These are phyloP conservation scores for Botrytis cinerea DNA, from an alignment of 2,329 filamentous ascomycete species.

Conservation along the genomic window DNA sequence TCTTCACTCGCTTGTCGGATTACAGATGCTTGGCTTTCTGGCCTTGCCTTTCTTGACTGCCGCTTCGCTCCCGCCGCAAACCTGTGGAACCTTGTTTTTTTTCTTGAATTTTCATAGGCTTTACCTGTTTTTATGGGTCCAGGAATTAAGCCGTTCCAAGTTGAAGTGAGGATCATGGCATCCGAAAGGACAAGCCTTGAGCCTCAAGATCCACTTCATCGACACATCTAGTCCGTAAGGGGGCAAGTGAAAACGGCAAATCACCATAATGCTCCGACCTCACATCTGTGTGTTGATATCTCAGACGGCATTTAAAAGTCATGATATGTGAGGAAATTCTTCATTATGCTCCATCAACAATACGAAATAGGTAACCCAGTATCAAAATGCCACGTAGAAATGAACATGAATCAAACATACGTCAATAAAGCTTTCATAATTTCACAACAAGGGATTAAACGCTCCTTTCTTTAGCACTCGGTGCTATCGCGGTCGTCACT, in stretches of 20 bases:
- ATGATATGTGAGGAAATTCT: not conserved
- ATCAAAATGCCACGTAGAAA: not conserved
- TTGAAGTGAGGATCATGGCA: not conserved
- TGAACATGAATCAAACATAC: not conserved
- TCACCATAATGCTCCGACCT: conserved; percentile 5
- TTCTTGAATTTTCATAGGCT: not conserved
- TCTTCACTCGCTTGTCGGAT: conserved; percentile 7
- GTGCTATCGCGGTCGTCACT: conserved; percentile 24
- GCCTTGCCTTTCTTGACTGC: conserved; percentile 8
- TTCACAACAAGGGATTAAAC: not conserved
- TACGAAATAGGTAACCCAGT: too few relatives aligned
- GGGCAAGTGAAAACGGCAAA: not conserved
- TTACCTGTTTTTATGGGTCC: not conserved
- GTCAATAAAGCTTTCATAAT: not conserved
- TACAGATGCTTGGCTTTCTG: conserved; percentile 2
- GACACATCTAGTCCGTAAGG: not conserved
- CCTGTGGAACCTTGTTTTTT: conserved; percentile 1
- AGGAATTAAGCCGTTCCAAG: not conserved
- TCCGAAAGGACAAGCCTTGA: conserved; percentile 6
- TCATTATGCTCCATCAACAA: not conserved
- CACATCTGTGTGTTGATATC: not conserved
- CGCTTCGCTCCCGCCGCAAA: conserved; percentile 5
- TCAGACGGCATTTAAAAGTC: conserved; percentile 5
- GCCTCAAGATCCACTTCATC: conserved; percentile 14
- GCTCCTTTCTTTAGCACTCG: conserved; percentile 2